A percentile compares a stretch with the other conserved stretches of the same genome.
These are phyloP conservation scores for Martensiomyces pterosporus DNA, from an alignment of 192 early-diverging fungal genomes.

Conservation along the genomic window DNA sequence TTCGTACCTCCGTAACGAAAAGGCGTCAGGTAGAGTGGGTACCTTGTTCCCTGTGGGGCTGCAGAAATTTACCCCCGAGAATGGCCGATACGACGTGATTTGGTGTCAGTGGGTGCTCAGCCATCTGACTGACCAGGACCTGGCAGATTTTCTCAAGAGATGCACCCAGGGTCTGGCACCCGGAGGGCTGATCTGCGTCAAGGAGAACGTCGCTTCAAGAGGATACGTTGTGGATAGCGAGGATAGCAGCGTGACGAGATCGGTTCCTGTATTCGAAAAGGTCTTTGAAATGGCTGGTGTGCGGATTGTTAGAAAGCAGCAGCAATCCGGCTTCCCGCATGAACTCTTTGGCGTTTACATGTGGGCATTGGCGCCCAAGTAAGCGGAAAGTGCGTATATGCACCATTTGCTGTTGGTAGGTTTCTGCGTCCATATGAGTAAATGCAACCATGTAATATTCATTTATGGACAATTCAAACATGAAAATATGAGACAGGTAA, in stretches of 20 bases:
- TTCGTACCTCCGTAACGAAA: constrained; percentile 59
- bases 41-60: constrained; percentile 72
- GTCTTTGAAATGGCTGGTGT: constrained; percentile 63
- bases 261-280: constrained; percentile 41
- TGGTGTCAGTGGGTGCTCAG: constrained; percentile 98
- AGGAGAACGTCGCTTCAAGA: constrained; percentile 76
- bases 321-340: constrained; percentile 65
- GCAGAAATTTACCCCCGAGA: constrained; percentile 72
- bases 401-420: neutral
- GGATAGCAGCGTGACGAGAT: constrained; percentile 74
- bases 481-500: too few species aligned
- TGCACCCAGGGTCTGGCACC: constrained; percentile 67
- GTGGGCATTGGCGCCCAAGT: constrained; percentile 46
- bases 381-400: neutral
- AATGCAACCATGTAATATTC: neutral
- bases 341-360: constrained; percentile 68
- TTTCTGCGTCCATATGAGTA: neutral
- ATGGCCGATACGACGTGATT: constrained; percentile 80
- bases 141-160: constrained; percentile 75
- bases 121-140: constrained; percentile 87
- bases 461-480: neutral
- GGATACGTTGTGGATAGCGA: constrained; percentile 72
- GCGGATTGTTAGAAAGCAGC: constrained; percentile 56
- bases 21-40: constrained; percentile 54
- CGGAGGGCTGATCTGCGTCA: constrained; percentile 78